A percentile compares a stretch with the other conserved stretches of the same genome.
Conservation (phyloP, 2,329 filamentous ascomycete genomes). For the Colletotrichum melonis region DNA sequence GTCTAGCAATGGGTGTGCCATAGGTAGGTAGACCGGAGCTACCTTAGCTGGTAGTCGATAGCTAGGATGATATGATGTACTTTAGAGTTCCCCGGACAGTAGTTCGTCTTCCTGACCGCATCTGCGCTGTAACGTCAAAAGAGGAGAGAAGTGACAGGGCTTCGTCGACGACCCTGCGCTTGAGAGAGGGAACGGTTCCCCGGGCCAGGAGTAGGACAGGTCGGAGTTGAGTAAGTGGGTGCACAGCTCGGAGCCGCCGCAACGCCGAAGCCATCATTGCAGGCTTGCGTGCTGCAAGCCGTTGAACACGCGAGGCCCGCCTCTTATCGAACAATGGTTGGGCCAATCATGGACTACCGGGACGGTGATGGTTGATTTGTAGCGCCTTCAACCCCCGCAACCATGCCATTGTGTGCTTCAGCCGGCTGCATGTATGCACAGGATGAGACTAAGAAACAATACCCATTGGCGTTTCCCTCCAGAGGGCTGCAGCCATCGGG, state of each 20-base stretch:
- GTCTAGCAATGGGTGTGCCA: background rate
- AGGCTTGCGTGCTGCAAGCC: slow-evolving; percentile 18
- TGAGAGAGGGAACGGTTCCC: slow-evolving; percentile 15
- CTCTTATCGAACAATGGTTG: slow-evolving; percentile 13
- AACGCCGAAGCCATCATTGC: background rate
- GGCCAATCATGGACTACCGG: background rate
- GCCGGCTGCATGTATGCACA: slow-evolving; percentile 11
- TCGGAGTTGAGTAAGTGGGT: background rate
- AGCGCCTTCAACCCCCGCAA: slow-evolving; percentile 24
- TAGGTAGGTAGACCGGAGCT: background rate
- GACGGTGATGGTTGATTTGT: background rate
- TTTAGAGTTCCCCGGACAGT: slow-evolving; percentile 15
- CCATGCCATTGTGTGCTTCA: background rate
- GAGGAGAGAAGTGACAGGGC: background rate
- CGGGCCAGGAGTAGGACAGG: background rate
- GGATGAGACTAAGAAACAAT: slow-evolving; percentile 5
- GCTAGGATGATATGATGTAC: background rate
- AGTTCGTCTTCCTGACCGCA: background rate
- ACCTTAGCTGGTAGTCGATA: background rate
- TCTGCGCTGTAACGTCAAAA: slow-evolving; percentile 11
- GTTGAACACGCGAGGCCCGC: background rate
- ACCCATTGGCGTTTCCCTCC: background rate
- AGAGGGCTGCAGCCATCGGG: slow-evolving; percentile 9
- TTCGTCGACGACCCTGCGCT: background rate
- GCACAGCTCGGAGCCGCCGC: slow-evolving; percentile 1